A percentile compares a stretch with the other conserved stretches of the same genome.
phyloP scores from a whole-genome alignment of 2,329 filamentous ascomycete species.

The Colletotrichum destructivum region DNA sequence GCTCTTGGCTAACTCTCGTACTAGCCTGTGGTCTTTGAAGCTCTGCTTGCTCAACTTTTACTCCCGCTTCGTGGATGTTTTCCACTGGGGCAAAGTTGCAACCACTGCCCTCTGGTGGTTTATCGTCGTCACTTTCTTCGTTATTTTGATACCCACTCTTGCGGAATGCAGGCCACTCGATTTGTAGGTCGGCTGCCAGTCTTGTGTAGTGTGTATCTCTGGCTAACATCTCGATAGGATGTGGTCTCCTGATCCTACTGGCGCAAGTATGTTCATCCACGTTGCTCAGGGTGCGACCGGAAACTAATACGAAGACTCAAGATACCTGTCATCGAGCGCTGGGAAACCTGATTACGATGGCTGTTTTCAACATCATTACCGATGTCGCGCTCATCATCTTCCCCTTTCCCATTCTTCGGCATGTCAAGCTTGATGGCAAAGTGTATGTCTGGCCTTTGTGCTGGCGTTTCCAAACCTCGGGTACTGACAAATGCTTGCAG shows the following conservation, averaged over 20 bases:
- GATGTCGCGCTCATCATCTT: slow-evolving; percentile 50
- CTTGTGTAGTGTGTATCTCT: neutral
- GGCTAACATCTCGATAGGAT: slow-evolving; percentile 10
- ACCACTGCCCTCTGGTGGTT: slow-evolving; percentile 46
- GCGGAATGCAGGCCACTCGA: slow-evolving; percentile 48
- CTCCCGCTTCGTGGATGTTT: slow-evolving; percentile 48
- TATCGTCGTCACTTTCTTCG: slow-evolving; percentile 48
- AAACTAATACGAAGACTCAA: slow-evolving; percentile 21
- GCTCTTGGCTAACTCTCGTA: slow-evolving; percentile 15
- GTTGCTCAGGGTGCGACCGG: neutral
- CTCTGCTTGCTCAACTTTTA: slow-evolving; percentile 50
- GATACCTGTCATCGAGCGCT: slow-evolving; percentile 46
- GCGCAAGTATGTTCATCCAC: neutral
- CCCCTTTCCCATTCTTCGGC: slow-evolving; percentile 49
- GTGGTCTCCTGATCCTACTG: slow-evolving; percentile 30
- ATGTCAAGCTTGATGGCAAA: slow-evolving; percentile 45
- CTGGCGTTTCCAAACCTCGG: too few relatives aligned
- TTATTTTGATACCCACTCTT: slow-evolving; percentile 48
- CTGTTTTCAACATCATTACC: slow-evolving; percentile 49
- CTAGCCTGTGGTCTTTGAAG: slow-evolving; percentile 51
- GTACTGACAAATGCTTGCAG: slow-evolving; percentile 25
- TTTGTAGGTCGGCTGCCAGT: slow-evolving; percentile 35
- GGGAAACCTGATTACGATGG: slow-evolving; percentile 50
- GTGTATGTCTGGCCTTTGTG: slow-evolving; percentile 16
- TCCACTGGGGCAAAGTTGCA: slow-evolving; percentile 45